Base-by-base conservation (phyloP, 192 early-diverging fungal genomes). In the Linnemannia hyalina region DNA sequence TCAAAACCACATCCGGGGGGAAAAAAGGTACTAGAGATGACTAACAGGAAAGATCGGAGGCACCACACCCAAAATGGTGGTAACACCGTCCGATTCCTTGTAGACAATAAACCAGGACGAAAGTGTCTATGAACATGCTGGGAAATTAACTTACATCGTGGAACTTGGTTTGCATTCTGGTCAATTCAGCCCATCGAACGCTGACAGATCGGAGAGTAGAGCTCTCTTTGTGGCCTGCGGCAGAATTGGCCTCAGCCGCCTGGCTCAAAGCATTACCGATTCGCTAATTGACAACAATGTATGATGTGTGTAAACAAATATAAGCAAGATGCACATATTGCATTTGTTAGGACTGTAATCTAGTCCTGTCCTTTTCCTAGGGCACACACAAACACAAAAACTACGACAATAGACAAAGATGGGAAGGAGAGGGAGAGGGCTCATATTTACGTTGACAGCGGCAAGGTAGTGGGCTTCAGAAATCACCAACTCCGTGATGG, bases 401-500 rank as follows among this genome's bases (percentile, higher is more conserved):
- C 1, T 26, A 20, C 5, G 32, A 70, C 9, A 44, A 68, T 11
- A 10, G 20, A 41, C 46, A 52, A 23, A 46, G 15, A 35, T 22
- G 32, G 32, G 4, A 57, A 10, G 41, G 8, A 29, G 52, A 46
- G 36, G 57, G 10, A 41, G 49, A 42, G 10, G 15, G 47, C 40
- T 44, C 4, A 55, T 42, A 49, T 52, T 71, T 85, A 80, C 83
- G 35, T 85, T 80, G 44, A 85, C 71, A n/a, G 63, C 35, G 13
- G 74, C 9, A 1, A 85, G 74, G 35, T 80, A 77, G 4, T 85
- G 83, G 11, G 78, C 74, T 29, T 85, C 83, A 35, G 83, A 65
- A 32, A 85, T 80, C 26, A 85, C 69, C 18, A 85, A 63, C 29
- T 85, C 83, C 11, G 83, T 80, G 47, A 85, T 85, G 18, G 83